phyloP scores from a whole-genome alignment of 2,329 filamentous ascomycete species.

The Colletotrichum lini region DNA sequence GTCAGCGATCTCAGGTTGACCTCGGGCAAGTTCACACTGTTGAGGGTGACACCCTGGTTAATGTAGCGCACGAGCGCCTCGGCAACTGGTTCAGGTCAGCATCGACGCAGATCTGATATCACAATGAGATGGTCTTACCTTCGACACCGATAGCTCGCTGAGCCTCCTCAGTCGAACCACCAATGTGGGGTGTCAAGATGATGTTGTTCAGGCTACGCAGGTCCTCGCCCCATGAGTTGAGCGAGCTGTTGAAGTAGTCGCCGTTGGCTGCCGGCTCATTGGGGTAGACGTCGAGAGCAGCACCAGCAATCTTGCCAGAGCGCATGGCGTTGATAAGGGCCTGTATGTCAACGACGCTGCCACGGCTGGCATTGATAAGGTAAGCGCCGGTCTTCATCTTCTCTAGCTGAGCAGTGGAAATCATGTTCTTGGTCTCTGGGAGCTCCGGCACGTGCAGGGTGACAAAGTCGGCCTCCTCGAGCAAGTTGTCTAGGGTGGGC shows the following conservation, averaged over 20 bases:
- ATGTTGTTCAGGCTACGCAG: slow-evolving; percentile 89
- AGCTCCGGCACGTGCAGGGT: slow-evolving; percentile 96
- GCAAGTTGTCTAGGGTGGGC: slow-evolving; percentile 80
- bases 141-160: slow-evolving; percentile 96
- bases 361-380: slow-evolving; percentile 95
- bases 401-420: slow-evolving; percentile 82
- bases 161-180: slow-evolving; percentile 97
- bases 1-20: slow-evolving; percentile 91
- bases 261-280: slow-evolving; percentile 95
- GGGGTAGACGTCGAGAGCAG: slow-evolving; percentile 96
- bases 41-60: slow-evolving; percentile 92
- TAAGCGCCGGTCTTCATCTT: slow-evolving; percentile 96
- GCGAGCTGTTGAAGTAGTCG: slow-evolving; percentile 88
- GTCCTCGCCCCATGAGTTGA: slow-evolving; percentile 90
- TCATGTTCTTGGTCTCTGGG: slow-evolving; percentile 93
- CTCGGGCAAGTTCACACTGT: slow-evolving; percentile 97
- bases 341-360: slow-evolving; percentile 93
- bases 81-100: slow-evolving; percentile 68
- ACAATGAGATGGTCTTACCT: slow-evolving; percentile 56
- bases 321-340: slow-evolving; percentile 91
- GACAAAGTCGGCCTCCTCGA: slow-evolving; percentile 89
- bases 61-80: slow-evolving; percentile 93
- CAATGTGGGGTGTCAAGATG: slow-evolving; percentile 96
- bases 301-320: slow-evolving; percentile 88
- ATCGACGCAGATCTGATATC: background rate